Evolutionary conservation across 805 yeast species (phyloP).

Genomic region (Priceomyces melissophilus): DNA sequence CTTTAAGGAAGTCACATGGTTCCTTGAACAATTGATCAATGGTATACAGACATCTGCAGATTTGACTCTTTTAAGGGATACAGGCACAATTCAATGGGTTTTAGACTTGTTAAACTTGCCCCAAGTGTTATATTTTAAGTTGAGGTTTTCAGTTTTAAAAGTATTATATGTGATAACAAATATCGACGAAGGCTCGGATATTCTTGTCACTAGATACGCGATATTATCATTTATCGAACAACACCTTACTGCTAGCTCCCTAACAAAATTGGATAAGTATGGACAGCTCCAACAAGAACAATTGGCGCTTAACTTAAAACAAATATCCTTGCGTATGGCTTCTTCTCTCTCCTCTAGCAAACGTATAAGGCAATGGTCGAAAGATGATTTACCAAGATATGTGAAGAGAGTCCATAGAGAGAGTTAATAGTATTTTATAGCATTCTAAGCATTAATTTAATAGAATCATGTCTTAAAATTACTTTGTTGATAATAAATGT

Average conservation of each 20-base stretch:
- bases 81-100: conserved; percentile 66
- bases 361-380: conserved; percentile 61
- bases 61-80: conserved; percentile 47
- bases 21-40: conserved; percentile 45
- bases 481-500: too few species aligned
- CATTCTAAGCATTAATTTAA: not conserved
- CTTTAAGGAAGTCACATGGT: conserved; percentile 65
- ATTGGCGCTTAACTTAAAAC: conserved; percentile 40
- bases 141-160: conserved; percentile 38
- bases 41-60: conserved; percentile 52
- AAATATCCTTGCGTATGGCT: conserved; percentile 44
- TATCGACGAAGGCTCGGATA: conserved; percentile 56
- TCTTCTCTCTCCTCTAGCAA: conserved; percentile 43
- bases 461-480: too few species aligned
- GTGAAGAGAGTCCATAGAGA: conserved; percentile 36
- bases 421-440: not conserved
- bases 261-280: conserved; percentile 9
- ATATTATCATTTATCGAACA: conserved; percentile 31
- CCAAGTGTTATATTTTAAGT: conserved; percentile 32
- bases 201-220: conserved; percentile 57
- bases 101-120: conserved; percentile 54
- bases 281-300: conserved; percentile 21
- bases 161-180: conserved; percentile 47
- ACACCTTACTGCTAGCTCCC: conserved; percentile 9
- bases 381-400: conserved; percentile 44